Conservation (phyloP, 495 filamentous ascomycete species). For the Trichoderma orchidacearum region DNA sequence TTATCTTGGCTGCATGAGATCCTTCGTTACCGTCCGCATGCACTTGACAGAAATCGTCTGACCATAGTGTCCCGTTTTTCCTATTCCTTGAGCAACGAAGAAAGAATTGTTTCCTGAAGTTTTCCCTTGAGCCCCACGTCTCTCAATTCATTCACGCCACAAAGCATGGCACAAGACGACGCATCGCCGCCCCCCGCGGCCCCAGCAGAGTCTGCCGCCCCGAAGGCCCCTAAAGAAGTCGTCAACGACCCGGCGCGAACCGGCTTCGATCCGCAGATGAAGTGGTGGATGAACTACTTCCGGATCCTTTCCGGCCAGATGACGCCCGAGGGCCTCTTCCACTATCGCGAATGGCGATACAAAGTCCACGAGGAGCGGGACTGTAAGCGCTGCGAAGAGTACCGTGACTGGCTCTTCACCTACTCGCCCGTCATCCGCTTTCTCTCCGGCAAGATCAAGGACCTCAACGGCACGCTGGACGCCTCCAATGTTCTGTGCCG, state of each 20-base stretch:
- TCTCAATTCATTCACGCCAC: not conserved
- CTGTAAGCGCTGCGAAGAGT: constrained; percentile 62
- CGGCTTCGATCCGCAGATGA: constrained; percentile 46
- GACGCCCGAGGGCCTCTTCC: constrained; percentile 49
- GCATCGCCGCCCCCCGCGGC: not conserved
- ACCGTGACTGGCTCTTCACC: constrained; percentile 64
- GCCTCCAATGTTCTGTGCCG: constrained; percentile 65
- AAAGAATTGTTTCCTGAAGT: not conserved
- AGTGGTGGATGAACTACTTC: constrained; percentile 71
- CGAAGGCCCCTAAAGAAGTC: constrained; percentile 1
- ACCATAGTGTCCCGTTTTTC: no score
- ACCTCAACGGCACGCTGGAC: constrained; percentile 63
- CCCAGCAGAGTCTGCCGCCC: constrained; percentile 1
- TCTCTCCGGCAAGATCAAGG: constrained; percentile 60
- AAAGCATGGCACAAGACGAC: not conserved
- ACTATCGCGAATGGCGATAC: constrained; percentile 59
- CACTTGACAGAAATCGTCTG: no score
- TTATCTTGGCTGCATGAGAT: not conserved
- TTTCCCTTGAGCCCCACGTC: not conserved
- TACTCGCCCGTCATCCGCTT: constrained; percentile 80
- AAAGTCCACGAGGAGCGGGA: constrained; percentile 51
- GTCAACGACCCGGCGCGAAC: constrained; percentile 36
- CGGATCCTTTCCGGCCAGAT: constrained; percentile 57
- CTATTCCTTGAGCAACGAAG: not conserved
- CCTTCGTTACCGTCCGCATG: not conserved